Evolutionary conservation across 495 filamentous ascomycete genomes (phyloP), one percentile per base, ranked within the genome.

Genomic region (Thermothielavioides terrestris): DNA sequence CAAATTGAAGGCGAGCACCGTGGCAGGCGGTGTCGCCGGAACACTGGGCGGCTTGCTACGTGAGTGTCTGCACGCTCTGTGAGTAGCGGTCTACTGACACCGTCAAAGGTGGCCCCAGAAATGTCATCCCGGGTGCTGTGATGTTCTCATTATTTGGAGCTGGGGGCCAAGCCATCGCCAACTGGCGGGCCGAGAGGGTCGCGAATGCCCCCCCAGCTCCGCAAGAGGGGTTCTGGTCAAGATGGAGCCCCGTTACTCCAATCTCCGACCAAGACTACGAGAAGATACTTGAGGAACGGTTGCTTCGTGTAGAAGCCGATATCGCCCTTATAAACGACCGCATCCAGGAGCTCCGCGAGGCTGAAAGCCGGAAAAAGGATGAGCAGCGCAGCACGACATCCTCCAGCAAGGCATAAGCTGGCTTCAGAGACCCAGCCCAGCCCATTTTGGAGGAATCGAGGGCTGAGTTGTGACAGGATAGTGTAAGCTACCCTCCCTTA

Each of bases 291-390:
- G 72, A 78, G 57, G 88, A 94, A 61, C 88, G 84, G 64, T 53
- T 94, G 18, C 66, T 98, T 6, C 75, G 77, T 39, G 68, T 95
- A 11, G 82, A 96, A 54, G 88, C 82, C 9, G 87, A 96, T 49
- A 86, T 96, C 55, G 84, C 91, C 0, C 56, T 96, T 27, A 65
- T 95, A 10, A 88, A 96, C 57, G 91, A 96, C 32, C 82, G 79
- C 50, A 89, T 98, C 47, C 80, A 77, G 34, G 72, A 66, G 34
- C 52, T 85, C 31, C 74, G 67, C 56, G 65, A 49, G 35, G 41
- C 54, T 14, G 44, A 54, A 28, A 28, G 43, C 1, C 39, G 42
- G 20, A 17, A 21, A 6, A 42, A 25, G 14, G 14, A 5, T 17
- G 15, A 11, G 14, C 38, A 7, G 9, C 27, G 11, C 37, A 42